Evolutionary conservation across 768 basidiomycete genomes (phyloP), one percentile per base, ranked within the genome.

Genomic region (Panaeolus papilionaceus): DNA sequence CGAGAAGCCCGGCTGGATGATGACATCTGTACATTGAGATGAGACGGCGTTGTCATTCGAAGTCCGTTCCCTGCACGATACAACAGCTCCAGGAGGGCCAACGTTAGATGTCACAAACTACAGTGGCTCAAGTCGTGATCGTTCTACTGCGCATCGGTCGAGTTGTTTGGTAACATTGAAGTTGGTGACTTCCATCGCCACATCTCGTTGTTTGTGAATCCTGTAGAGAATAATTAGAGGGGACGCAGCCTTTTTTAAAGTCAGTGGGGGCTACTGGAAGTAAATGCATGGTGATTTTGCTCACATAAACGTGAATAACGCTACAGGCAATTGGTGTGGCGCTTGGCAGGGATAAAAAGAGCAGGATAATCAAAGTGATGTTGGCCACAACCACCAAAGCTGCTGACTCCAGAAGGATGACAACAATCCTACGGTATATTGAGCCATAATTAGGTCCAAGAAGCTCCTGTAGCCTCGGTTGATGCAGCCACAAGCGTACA

Each of bases 141-240:
- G 10, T 12, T 58, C 33, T 1, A 28, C 16, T 37, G 9, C 12
- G 33, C 9, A 26, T 14, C 14, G 9, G 5, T 58, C 54, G 12
- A 58, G 54, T 20, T 58, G 54, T 58, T 12, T 9, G 14, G 54
- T 58, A 28, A 58, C 33, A 33, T 58, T 58, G 54, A 58, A 58
- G 12, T 58, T 12, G 28, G 54, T 37, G 3, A 58, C 33, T 28
- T 58, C 54, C 28, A 28, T 37, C 28, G 28, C 28, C 28, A 33
- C 14, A 16, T 58, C 54, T 37, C 16, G 33, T 8, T 58, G 33
- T 6, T 18, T 28, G 28, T 58, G 54, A 33, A 58, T 58, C 20
- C 54, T 58, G 33, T 33, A 58, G 7, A 58, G 28, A 33, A 58
- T 37, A 9, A 58, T 58, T 10, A 58, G 33, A 12, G 54, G 54